These are phyloP conservation scores for Lentinula detonsa DNA, from an alignment of 768 basidiomycete genomes.

Conservation along the genomic window DNA sequence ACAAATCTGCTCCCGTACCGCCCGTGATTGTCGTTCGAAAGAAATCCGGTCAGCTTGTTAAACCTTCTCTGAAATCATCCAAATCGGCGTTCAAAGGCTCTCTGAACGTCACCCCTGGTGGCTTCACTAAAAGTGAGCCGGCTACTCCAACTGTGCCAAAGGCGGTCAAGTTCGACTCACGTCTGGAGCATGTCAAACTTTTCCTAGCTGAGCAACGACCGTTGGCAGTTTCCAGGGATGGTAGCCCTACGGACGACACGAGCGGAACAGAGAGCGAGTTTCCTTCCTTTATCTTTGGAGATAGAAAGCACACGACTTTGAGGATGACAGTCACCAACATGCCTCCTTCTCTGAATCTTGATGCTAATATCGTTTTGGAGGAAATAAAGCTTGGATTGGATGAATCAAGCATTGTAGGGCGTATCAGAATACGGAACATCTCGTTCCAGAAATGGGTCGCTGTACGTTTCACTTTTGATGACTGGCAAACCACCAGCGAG, in stretches of 20 bases:
- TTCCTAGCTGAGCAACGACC: conserved; percentile 96
- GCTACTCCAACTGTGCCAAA: conserved; percentile 74
- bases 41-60: conserved; percentile 91
- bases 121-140: conserved; percentile 65
- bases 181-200: conserved; percentile 91
- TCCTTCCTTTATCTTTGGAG: conserved; percentile 60
- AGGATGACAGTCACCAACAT: conserved; percentile 67
- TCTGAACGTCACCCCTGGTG: conserved; percentile 47
- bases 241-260: conserved; percentile 80
- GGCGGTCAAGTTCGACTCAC: conserved; percentile 87
- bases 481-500: conserved; percentile 95
- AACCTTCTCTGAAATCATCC: conserved; percentile 80
- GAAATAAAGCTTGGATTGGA: conserved; percentile 46
- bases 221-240: conserved; percentile 85
- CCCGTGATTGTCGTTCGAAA: conserved; percentile 63
- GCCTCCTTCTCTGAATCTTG: conserved; percentile 35
- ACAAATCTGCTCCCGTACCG: conserved; percentile 16
- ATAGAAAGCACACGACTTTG: conserved; percentile 28
- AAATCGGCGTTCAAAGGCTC: conserved; percentile 44
- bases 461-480: conserved; percentile 88
- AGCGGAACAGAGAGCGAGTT: conserved; percentile 78
- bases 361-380: conserved; percentile 49
- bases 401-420: conserved; percentile 57
- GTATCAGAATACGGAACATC: conserved; percentile 76
- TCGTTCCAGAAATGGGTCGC: conserved; percentile 85